Evolutionary conservation across 306 rosid genomes (phyloP), one percentile per base, ranked within the genome.

Genomic region (Casuarina glauca): DNA sequence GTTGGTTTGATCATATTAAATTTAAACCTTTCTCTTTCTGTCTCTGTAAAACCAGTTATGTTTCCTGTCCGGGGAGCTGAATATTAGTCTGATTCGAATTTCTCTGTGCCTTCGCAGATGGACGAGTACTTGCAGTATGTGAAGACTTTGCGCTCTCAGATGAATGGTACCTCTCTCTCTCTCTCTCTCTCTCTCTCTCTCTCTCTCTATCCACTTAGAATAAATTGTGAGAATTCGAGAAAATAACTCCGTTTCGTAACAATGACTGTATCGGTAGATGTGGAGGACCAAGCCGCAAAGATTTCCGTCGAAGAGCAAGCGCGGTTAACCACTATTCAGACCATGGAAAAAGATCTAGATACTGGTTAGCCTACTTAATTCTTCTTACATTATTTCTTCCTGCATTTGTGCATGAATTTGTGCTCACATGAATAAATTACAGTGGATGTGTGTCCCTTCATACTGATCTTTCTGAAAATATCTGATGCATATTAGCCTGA

Each of bases 271-370:
- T 49, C 70, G 87, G 17, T 15, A 66, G 98, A 92, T 76, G 90
- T 90, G 71, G 98, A 95, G 78, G 97, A 95, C 81, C 91, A 92
- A 84, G 93, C 90, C 1, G 89, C 92, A 26, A 89, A 90, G 93
- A 82, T 88, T 68, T 87, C 97, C 0, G 91, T 86, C n/a, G 89
- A 92, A 79, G 97, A 95, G 84, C 90, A 92, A 74, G 87, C 79
- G 93, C 90, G 87, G 48, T 73, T 82, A 60, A 86, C 90, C 17
- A 89, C 90, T 57, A 79, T 85, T 61, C 93, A 85, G 57, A 87
- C 88, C 63, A 20, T 92, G 69, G 90, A 89, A 76, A 88, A 71
- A 44, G 97, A 92, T 82, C 87, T 89, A 60, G 70, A 61, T 42
- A 84, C 90, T 73, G 98, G 97, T 91, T 17, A 50, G 73, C 43